Evolutionary conservation across 139 green algal genomes (phyloP).

Genomic region (Yamagishiella unicocca): DNA sequence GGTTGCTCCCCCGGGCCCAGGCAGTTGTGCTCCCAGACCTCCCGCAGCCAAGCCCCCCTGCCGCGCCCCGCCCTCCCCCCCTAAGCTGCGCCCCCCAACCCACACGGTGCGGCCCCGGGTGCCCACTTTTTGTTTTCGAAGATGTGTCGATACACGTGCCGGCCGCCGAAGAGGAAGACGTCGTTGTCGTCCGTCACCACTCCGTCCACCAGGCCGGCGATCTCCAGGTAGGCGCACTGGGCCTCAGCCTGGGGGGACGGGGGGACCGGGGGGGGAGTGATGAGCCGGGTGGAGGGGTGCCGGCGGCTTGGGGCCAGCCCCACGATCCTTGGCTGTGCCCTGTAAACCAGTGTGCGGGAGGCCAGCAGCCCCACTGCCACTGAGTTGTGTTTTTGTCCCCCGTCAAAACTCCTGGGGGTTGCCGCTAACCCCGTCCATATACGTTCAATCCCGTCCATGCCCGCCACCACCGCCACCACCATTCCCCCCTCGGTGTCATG

Average conservation of each 20-base stretch:
- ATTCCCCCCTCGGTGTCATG: too few relatives aligned
- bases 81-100: neutral
- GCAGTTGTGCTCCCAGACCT: neutral
- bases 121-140: conserved; percentile 81
- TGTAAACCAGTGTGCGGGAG: too few relatives aligned
- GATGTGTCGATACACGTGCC: conserved; percentile 88
- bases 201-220: conserved; percentile 90
- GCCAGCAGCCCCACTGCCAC: too few relatives aligned
- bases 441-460: too few relatives aligned
- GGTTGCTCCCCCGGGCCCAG: too few relatives aligned
- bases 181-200: conserved; percentile 99
- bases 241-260: conserved; percentile 88
- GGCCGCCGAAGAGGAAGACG: conserved; percentile 96
- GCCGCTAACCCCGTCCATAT: too few relatives aligned
- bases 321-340: too few relatives aligned
- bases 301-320: neutral
- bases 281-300: neutral
- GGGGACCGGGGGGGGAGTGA: neutral
- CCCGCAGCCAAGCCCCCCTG: neutral
- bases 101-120: neutral
- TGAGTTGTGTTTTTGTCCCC: too few relatives aligned
- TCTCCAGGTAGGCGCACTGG: conserved; percentile 94
- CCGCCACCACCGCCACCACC: too few relatives aligned
- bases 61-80: neutral
- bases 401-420: too few relatives aligned